phyloP scores from a whole-genome alignment of 495 filamentous ascomycete genomes.

The Aspergillus asperescens region DNA sequence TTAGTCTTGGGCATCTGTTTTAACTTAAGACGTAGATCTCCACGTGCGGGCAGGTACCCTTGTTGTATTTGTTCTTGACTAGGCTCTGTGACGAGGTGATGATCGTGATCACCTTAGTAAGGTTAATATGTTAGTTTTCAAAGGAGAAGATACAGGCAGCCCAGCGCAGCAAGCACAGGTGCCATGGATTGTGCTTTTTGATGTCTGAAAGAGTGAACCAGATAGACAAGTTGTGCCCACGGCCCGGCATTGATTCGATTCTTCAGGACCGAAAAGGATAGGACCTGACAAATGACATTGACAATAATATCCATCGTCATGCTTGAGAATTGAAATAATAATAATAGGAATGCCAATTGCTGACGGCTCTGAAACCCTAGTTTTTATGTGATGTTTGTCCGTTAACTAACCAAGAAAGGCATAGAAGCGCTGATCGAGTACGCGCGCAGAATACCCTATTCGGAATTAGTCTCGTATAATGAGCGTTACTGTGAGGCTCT shows the following conservation, averaged over 20 bases:
- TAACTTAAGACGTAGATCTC: background rate
- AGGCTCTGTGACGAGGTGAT: too few species aligned
- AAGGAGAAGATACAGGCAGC: background rate
- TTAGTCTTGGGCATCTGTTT: too few species aligned
- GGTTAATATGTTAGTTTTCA: too few species aligned
- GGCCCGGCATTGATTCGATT: background rate
- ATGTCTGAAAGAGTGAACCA: background rate
- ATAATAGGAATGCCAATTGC: too few species aligned
- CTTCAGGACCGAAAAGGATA: background rate
- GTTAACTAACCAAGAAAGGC: background rate
- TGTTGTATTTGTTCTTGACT: too few species aligned
- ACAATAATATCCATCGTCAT: too few species aligned
- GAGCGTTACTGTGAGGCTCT: background rate
- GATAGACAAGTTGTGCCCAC: background rate
- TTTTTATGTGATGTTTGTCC: background rate
- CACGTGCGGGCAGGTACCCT: background rate
- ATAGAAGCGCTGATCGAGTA: background rate
- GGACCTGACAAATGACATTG: too few species aligned
- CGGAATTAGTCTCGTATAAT: background rate
- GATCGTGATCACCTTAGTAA: too few species aligned
- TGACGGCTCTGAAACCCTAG: conserved; percentile 6
- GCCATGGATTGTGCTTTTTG: background rate
- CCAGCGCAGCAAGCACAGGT: background rate
- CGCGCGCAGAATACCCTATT: conserved; percentile 2
- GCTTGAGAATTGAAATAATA: too few species aligned